A percentile compares a stretch with the other conserved stretches of the same genome.
phyloP scores from a whole-genome alignment of 1,284 basidiomycete species.

The Tremellales sp. region DNA sequence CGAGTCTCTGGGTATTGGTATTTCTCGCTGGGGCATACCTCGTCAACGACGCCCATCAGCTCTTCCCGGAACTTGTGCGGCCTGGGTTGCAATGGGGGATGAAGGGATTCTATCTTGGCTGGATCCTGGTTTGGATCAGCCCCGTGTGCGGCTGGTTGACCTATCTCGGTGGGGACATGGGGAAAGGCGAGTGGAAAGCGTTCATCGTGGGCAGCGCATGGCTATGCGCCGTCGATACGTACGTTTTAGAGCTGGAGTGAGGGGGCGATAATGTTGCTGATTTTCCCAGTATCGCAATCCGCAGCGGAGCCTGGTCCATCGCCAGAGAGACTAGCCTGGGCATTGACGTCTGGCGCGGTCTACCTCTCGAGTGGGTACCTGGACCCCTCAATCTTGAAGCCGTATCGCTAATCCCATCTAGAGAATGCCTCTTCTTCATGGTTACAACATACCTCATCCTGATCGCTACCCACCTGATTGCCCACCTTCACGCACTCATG shows the following conservation, averaged over 20 bases:
- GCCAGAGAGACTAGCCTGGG: constrained; percentile 23
- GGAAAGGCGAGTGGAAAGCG: constrained; percentile 9
- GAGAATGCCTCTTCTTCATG: constrained; percentile 40
- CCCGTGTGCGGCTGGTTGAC: constrained; percentile 35
- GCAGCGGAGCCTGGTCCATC: constrained; percentile 32
- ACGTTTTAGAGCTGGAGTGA: constrained; percentile 15
- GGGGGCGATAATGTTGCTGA: constrained; percentile 5
- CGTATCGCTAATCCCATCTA: constrained; percentile 5
- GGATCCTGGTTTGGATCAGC: constrained; percentile 36
- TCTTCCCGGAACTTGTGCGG: background rate
- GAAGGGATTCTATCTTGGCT: constrained; percentile 33
- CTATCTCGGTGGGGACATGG: constrained; percentile 23
- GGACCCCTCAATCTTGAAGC: background rate
- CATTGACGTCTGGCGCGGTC: constrained; percentile 25
- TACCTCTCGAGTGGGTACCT: constrained; percentile 36
- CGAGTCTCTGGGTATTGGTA: constrained; percentile 18
- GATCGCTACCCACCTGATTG: constrained; percentile 32
- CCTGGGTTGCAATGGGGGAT: constrained; percentile 9
- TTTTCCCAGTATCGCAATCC: constrained; percentile 27
- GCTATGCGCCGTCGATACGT: constrained; percentile 37
- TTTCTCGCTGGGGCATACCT: constrained; percentile 15
- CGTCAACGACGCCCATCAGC: constrained; percentile 20
- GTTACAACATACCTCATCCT: constrained; percentile 36
- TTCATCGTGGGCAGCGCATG: constrained; percentile 21
- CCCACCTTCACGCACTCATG: constrained; percentile 33